A percentile compares a stretch with the other conserved stretches of the same genome.
phyloP scores from a whole-genome alignment of 164 flowering plant genomes.

The Vitis rupestris region DNA sequence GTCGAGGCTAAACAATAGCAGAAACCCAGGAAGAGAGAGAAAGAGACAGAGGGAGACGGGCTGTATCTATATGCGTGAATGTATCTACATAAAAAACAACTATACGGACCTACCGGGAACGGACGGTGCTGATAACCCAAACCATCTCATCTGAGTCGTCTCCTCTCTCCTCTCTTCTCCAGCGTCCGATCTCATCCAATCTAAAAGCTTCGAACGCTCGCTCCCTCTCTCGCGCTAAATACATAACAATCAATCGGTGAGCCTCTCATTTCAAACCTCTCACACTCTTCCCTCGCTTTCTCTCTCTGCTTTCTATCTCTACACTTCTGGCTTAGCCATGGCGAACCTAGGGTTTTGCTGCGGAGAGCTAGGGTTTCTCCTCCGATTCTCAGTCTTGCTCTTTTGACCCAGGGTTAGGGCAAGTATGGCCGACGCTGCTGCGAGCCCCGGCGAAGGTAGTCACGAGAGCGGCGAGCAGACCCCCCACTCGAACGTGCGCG shows the following conservation, averaged over 20 bases:
- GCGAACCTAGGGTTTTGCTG: too few species aligned
- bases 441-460: slow-evolving; percentile 65
- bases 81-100: too few species aligned
- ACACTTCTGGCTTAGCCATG: too few species aligned
- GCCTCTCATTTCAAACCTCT: slow-evolving; percentile 7
- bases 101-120: slow-evolving; percentile 6
- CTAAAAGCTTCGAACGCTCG: slow-evolving; percentile 7
- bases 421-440: slow-evolving; percentile 49
- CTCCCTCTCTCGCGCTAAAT: slow-evolving; percentile 24
- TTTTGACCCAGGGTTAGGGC: slow-evolving; percentile 18
- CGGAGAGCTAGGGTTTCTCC: slow-evolving; percentile 9
- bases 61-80: too few species aligned
- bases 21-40: too few species aligned
- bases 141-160: slow-evolving; percentile 37
- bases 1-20: too few species aligned
- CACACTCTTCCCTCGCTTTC: too few species aligned
- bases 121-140: slow-evolving; percentile 49
- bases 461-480: slow-evolving; percentile 68
- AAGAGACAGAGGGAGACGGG: too few species aligned
- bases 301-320: too few species aligned
- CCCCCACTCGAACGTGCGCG: slow-evolving; percentile 61
- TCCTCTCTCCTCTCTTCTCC: slow-evolving; percentile 37
- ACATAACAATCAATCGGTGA: too few species aligned
- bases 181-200: slow-evolving; percentile 47
- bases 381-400: background rate